Conservation (phyloP, 2,329 filamentous ascomycete genomes). For the Ophiostoma piceae region DNA sequence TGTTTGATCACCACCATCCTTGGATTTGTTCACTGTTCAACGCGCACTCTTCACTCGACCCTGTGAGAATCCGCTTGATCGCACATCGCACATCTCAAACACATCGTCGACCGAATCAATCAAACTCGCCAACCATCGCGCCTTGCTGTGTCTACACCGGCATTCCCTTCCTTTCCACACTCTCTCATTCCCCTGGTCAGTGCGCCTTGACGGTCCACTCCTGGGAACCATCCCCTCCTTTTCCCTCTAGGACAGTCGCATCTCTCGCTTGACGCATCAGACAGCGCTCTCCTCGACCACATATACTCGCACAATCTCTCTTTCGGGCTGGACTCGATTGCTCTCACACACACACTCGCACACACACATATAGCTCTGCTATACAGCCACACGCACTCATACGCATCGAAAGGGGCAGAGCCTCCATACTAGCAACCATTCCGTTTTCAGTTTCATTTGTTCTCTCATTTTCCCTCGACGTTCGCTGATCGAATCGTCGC, state of each 20-base stretch:
- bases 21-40: constrained; percentile 25
- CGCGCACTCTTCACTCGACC: constrained; percentile 7
- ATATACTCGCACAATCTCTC: background rate
- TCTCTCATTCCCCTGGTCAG: constrained; percentile 21
- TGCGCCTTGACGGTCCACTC: constrained; percentile 30
- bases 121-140: background rate
- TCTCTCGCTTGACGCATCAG: constrained; percentile 32
- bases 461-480: constrained; percentile 9
- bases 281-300: constrained; percentile 24
- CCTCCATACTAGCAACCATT: constrained; percentile 22
- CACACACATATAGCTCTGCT: constrained; percentile 11
- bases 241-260: constrained; percentile 18
- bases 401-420: constrained; percentile 27
- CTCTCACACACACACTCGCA: background rate
- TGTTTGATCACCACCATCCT: constrained; percentile 34
- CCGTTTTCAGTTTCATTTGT: constrained; percentile 9
- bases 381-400: constrained; percentile 12
- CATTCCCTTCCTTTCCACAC: constrained; percentile 16
- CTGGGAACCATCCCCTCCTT: constrained; percentile 20
- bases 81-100: background rate
- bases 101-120: background rate
- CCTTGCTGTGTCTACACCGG: constrained; percentile 1
- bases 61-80: background rate
- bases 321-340: constrained; percentile 35
- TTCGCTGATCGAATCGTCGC: constrained; percentile 22